Base-by-base conservation (phyloP, 176 grass and related monocot genomes). In the sorghum (Sorghum bicolor) region DNA sequence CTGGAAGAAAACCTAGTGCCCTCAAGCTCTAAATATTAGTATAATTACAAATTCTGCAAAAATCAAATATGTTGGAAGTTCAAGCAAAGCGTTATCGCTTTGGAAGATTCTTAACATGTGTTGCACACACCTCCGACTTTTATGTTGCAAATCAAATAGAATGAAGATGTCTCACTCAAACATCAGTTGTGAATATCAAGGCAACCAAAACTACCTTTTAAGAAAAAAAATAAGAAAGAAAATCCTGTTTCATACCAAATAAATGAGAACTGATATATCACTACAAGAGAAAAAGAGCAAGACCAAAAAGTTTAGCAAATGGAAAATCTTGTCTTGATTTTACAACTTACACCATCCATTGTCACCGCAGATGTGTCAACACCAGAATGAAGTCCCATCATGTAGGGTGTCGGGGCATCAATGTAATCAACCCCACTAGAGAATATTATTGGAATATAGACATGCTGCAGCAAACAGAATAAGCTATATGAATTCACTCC, bases 351-450 rank as follows among this genome's bases (percentile, higher is more conserved):
- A 89, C 96, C 96, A 86, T 99, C 96, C 96, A 99, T 99, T 77
- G 93, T 87, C 71, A 99, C 86, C 5, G 67, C 67, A 80, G 87
- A 99, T 68, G 96, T 99, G 85, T 99, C 96, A 80, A 99, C 96
- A 55, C 87, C 93, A 75, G 96, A 99, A 83, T 99, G 93, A 94
- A 99, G 93, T 83, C 96, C 96, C 96, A 99, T 99, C 96, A 99
- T 99, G 86, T 96, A 99, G 41, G 96, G 96, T 83, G 96, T 99
- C 19, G 96, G 96, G 77, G 93, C 93, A 87, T 99, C 96, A 83
- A 99, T 99, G 86, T 99, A 99, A 77, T 99, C 96, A 82, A 99
- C 94, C 28, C 96, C 96, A 90, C 96, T 99, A 78, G 94, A 99
- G 86, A 99, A 99, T 75, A 99, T 91, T 87, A 96, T 89, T 90